Evolutionary conservation across 305 asterid species (phyloP).

Genomic region (Fraxinus floribunda): DNA sequence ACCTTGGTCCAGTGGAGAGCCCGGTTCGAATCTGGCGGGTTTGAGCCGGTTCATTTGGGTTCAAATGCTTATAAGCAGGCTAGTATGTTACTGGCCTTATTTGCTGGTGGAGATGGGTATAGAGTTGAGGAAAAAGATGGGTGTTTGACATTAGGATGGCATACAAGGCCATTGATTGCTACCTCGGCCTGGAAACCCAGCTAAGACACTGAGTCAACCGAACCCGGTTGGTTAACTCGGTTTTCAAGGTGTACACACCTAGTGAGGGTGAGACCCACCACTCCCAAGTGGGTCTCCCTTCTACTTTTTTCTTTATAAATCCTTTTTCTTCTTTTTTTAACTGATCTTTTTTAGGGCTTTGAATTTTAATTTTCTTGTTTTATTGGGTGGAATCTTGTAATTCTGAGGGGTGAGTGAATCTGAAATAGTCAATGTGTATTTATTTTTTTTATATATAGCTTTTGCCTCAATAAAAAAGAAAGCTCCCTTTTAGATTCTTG

Average conservation of each 20-base stretch:
- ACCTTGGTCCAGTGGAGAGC: slow-evolving; percentile 66
- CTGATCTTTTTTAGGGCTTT: slow-evolving; percentile 3
- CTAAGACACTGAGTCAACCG: slow-evolving; percentile 22
- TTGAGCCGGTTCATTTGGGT: slow-evolving; percentile 68
- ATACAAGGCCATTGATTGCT: slow-evolving; percentile 80
- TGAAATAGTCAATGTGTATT: slow-evolving; percentile 35
- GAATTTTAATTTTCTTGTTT: slow-evolving; percentile 19
- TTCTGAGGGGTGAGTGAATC: not conserved
- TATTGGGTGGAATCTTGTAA: slow-evolving; percentile 33
- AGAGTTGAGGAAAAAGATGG: slow-evolving; percentile 85
- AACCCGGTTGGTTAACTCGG: slow-evolving; percentile 25
- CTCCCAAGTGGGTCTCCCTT: slow-evolving; percentile 24
- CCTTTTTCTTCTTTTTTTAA: not conserved
- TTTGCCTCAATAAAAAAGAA: slow-evolving; percentile 26
- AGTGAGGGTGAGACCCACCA: slow-evolving; percentile 45
- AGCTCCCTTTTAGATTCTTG: slow-evolving; percentile 20
- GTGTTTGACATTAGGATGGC: slow-evolving; percentile 94
- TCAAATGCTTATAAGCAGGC: slow-evolving; percentile 89
- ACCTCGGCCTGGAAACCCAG: slow-evolving; percentile 86
- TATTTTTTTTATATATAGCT: slow-evolving; percentile 24
- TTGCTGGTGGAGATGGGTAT: slow-evolving; percentile 87
- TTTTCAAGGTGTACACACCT: slow-evolving; percentile 6
- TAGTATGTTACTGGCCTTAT: slow-evolving; percentile 70
- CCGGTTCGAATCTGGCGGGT: slow-evolving; percentile 56
- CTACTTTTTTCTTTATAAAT: slow-evolving; percentile 3